Evolutionary conservation across 768 basidiomycete genomes (phyloP).

Genomic region (Amylocystis lapponica): DNA sequence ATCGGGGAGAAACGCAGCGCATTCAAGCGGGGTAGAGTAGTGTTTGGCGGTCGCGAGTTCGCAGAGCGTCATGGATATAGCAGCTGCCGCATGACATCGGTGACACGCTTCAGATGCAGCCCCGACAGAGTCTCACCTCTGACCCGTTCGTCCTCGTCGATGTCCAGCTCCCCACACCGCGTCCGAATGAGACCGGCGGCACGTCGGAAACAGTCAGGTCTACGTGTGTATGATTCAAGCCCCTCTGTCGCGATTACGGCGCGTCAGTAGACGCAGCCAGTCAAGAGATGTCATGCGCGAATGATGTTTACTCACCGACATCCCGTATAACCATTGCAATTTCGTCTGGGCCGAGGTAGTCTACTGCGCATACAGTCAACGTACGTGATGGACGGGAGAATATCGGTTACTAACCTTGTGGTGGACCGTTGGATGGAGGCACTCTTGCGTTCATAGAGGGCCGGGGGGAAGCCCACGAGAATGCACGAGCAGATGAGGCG

Average conservation of each 20-base stretch:
- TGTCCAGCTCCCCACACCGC: slow-evolving; percentile 51
- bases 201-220: slow-evolving; percentile 60
- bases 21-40: slow-evolving; percentile 65
- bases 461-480: too few species aligned
- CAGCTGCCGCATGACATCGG: slow-evolving; percentile 36
- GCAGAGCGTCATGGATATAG: slow-evolving; percentile 74
- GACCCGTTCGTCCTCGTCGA: slow-evolving; percentile 57
- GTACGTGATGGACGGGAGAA: neutral
- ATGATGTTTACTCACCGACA: neutral
- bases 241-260: slow-evolving; percentile 8
- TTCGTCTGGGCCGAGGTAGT: neutral
- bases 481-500: neutral
- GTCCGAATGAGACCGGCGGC: slow-evolving; percentile 42
- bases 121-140: slow-evolving; percentile 33
- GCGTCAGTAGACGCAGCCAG: neutral
- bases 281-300: neutral
- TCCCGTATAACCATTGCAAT: neutral
- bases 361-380: neutral
- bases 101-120: neutral
- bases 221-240: slow-evolving; percentile 23
- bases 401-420: neutral
- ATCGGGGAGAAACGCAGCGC: slow-evolving; percentile 23
- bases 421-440: neutral
- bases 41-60: slow-evolving; percentile 72
- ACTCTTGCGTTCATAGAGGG: too few species aligned